Base-by-base conservation (phyloP, 2,329 filamentous ascomycete species). In the Nakataea oryzae region DNA sequence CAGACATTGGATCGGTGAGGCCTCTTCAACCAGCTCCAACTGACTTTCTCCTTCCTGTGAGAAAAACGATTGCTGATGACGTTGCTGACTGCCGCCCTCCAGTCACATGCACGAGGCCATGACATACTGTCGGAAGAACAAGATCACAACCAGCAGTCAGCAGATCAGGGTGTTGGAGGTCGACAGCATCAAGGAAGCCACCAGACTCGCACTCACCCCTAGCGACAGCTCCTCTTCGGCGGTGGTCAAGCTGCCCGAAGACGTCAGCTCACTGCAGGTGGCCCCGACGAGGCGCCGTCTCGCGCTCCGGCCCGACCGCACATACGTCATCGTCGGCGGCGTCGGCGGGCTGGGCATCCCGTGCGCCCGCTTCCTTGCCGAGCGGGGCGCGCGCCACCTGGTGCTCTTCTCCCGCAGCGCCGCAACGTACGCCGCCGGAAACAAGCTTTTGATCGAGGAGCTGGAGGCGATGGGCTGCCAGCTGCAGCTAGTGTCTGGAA, bases 311-410 rank as follows among this genome's bases (percentile, higher is more conserved):
- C n/a, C 62, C 9, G 68, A 69, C 11, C 69, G 68, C 2, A 67
- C 70, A 1, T 78, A 77, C 60, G 63, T 78, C 1, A 63, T 78
- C 12, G 69, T 70, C 26, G 76, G 76, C 61, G 75, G 75, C 4
- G 67, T 74, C 1, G 74, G 75, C 27, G 75, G 74, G 29, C 66
- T 78, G 0, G 76, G 76, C 24, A 68, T 69, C 32, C 69, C 67
- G 41, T 69, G 75, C 28, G 70, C 72, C 14, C 62, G 59, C 14
- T 73, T 70, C 69, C 69, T 78, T 66, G 72, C 70, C 2, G 68
- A 72, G 3, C 69, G 70, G 41, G 78, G 77, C 0, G 78, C 77
- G 2, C 68, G 70, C 14, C 66, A 73, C 59, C 66, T 79, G 5
- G 68, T 75, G 4, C 71, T 77, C 58, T 70, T 78, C 3, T 76